These are phyloP conservation scores for Fraxinus latifolia DNA, from an alignment of 305 asterid species.

Conservation along the genomic window DNA sequence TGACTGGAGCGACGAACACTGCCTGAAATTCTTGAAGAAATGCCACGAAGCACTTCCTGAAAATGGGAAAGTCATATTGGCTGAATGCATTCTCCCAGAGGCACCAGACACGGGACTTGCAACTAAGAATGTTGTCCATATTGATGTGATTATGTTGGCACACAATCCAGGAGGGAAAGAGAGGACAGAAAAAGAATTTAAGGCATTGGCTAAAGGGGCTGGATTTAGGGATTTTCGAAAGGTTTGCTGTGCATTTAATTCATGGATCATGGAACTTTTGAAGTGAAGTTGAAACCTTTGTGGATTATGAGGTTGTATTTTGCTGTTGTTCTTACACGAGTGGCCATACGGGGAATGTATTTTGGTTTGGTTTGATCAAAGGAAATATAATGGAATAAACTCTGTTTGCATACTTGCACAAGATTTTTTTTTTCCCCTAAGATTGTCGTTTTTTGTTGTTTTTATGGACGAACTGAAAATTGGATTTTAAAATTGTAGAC, in stretches of 20 bases:
- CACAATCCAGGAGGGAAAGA: slow-evolving; percentile 89
- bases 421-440: not conserved
- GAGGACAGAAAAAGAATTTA: slow-evolving; percentile 77
- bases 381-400: not conserved
- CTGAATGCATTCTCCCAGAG: slow-evolving; percentile 65
- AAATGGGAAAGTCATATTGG: slow-evolving; percentile 65
- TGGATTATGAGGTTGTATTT: not conserved
- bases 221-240: slow-evolving; percentile 55
- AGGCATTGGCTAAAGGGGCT: slow-evolving; percentile 52
- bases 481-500: not conserved
- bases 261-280: slow-evolving; percentile 69
- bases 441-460: not conserved
- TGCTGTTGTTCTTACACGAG: not conserved
- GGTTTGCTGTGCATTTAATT: slow-evolving; percentile 52
- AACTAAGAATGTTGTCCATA: slow-evolving; percentile 54
- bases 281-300: slow-evolving; percentile 34
- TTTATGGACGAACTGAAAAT: not conserved
- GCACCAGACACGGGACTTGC: slow-evolving; percentile 48
- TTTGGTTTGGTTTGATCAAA: not conserved
- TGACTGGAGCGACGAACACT: slow-evolving; percentile 78
- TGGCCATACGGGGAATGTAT: not conserved
- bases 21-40: slow-evolving; percentile 63
- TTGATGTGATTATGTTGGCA: slow-evolving; percentile 75
- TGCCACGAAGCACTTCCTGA: slow-evolving; percentile 64
- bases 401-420: not conserved